Evolutionary conservation across 768 basidiomycete genomes (phyloP), one percentile per base, ranked within the genome.

Genomic region (Flagelloscypha sp.): DNA sequence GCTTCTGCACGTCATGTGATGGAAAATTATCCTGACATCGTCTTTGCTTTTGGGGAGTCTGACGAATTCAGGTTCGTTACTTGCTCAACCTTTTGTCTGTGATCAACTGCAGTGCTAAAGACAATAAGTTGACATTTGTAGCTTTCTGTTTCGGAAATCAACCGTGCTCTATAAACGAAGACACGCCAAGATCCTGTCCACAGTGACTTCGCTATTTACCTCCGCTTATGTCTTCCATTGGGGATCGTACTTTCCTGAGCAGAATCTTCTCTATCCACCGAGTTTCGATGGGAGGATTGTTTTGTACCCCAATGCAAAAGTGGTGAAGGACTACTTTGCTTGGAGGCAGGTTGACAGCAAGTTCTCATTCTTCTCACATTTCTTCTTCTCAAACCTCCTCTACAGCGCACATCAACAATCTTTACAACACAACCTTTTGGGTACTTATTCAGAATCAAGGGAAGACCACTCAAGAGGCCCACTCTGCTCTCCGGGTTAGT

Each of bases 341-440:
- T 99, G 95, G 95, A 63, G 95, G 40, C 95, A 98, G 56, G 85
- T 83, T 1, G 94, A 98, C 53, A 94, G 94, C 94, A 50, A 41
- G 88, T 61, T 27, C 27, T 21, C 30, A 13, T 13, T 24, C 7
- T 20, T 8, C 30, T 9, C 15, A 24, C 1, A 15, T 22, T 27
- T 4, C n/a, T 33, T 11, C 6, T 12, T 17, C n/a, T 17, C n/a
- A 45, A 36, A 36, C 35, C 44, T 33, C 33, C 38, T 38, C 33
- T 43, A 16, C 54, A 97, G 93, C 95, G 0, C 95, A 99, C 53
- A 84, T 98, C 53, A 99, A 99, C 53, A 99, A 99, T 54, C 62
- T 99, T 16, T 93, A 98, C 62, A 99, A 99, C 51, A 97, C 95
- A 1, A 66, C 64, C 0, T 99, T 98, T 52, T 98, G 94, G 95